Evolutionary conservation across 2,329 filamentous ascomycete genomes (phyloP).

Genomic region (Ceratocystis ficicola): DNA sequence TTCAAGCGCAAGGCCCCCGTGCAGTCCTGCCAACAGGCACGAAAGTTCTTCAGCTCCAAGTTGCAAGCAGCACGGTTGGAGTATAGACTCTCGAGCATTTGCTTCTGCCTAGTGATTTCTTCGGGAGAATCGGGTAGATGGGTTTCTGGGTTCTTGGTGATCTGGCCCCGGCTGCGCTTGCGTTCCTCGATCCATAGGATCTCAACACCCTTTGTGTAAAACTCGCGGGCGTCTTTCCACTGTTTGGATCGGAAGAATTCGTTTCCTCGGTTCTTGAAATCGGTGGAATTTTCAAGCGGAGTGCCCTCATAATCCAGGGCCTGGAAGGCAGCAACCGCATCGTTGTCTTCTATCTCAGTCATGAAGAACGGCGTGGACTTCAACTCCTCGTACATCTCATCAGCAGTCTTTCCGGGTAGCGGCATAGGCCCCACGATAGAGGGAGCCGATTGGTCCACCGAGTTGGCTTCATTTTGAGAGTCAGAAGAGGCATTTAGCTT

Average conservation of each 20-base stretch:
- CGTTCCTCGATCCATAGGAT: slow-evolving; percentile 55
- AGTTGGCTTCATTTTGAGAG: slow-evolving; percentile 28
- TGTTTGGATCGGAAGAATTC: slow-evolving; percentile 64
- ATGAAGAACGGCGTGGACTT: slow-evolving; percentile 76
- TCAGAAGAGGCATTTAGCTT: slow-evolving; percentile 7
- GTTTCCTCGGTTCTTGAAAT: slow-evolving; percentile 88
- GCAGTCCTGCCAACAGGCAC: slow-evolving; percentile 75
- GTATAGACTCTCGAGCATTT: slow-evolving; percentile 62
- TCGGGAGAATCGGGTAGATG: slow-evolving; percentile 36
- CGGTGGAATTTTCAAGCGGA: slow-evolving; percentile 64
- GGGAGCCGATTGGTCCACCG: slow-evolving; percentile 34
- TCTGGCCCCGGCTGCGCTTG: slow-evolving; percentile 36
- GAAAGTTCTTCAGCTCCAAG: slow-evolving; percentile 77
- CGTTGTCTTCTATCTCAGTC: slow-evolving; percentile 80
- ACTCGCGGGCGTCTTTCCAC: slow-evolving; percentile 78
- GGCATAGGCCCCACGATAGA: slow-evolving; percentile 38
- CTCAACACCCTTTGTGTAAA: slow-evolving; percentile 75
- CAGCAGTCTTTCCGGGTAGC: slow-evolving; percentile 36
- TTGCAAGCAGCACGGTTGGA: slow-evolving; percentile 85
- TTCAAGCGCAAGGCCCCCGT: slow-evolving; percentile 68
- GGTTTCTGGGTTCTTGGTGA: slow-evolving; percentile 27
- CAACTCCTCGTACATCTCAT: slow-evolving; percentile 45
- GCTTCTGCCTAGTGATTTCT: slow-evolving; percentile 47
- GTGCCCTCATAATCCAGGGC: slow-evolving; percentile 90
- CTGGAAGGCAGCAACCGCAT: slow-evolving; percentile 72